These are phyloP conservation scores for Ceratocystis lukuohia DNA, from an alignment of 2,329 filamentous ascomycete species.

Conservation along the genomic window DNA sequence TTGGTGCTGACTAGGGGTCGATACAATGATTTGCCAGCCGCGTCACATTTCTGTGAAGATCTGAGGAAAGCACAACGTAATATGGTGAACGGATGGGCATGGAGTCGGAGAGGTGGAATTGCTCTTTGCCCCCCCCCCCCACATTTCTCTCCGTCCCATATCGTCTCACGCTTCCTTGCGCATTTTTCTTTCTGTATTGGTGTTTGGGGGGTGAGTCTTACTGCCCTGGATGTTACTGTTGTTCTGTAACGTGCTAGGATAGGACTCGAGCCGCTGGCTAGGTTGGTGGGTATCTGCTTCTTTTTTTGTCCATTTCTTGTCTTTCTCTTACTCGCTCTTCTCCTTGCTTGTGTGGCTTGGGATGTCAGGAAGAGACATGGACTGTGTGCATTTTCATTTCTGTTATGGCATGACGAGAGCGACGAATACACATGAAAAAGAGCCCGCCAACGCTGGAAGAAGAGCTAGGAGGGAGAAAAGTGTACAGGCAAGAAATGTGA, in stretches of 20 bases:
- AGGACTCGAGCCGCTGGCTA: no score
- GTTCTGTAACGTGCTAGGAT: no score
- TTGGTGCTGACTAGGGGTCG: constrained; percentile 39
- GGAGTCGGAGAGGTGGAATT: background rate
- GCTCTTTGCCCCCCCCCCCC: background rate
- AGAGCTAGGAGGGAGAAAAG: no score
- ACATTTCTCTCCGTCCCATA: background rate
- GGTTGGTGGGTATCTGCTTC: background rate
- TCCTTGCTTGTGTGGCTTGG: background rate
- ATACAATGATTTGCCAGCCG: constrained; percentile 11
- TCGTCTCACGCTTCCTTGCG: background rate
- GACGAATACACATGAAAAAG: background rate
- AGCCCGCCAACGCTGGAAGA: no score
- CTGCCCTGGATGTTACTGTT: no score
- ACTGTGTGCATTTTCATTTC: background rate
- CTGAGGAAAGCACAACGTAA: background rate
- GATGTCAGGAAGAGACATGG: background rate
- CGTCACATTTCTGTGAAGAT: constrained; percentile 11
- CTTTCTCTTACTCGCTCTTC: background rate
- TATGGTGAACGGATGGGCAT: background rate
- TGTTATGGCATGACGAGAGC: background rate
- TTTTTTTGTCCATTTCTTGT: background rate
- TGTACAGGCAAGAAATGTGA: no score
- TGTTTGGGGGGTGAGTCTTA: background rate
- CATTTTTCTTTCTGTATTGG: background rate